These are phyloP conservation scores for Candida takata DNA, from an alignment of 805 yeast species.

Conservation along the genomic window DNA sequence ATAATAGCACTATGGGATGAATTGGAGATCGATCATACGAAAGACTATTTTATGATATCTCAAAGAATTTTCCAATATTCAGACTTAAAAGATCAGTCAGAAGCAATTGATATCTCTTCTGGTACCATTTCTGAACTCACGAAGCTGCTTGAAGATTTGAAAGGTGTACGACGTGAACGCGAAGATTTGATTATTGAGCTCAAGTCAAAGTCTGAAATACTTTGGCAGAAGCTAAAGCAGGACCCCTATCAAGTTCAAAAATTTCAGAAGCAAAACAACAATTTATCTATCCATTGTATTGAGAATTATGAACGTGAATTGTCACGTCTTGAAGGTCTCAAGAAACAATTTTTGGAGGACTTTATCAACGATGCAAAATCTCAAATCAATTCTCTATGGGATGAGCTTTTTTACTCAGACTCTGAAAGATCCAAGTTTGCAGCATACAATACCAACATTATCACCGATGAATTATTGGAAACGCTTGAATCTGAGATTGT, in stretches of 20 bases:
- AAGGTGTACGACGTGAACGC: slow-evolving; percentile 12
- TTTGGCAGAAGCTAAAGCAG: slow-evolving; percentile 56
- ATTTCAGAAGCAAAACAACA: slow-evolving; percentile 36
- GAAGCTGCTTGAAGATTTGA: slow-evolving; percentile 8
- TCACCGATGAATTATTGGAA: slow-evolving; percentile 53
- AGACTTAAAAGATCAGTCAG: neutral
- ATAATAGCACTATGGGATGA: slow-evolving; percentile 18
- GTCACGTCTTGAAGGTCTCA: slow-evolving; percentile 48
- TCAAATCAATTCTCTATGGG: slow-evolving; percentile 59
- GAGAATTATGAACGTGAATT: slow-evolving; percentile 48
- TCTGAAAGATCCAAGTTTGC: slow-evolving; percentile 43
- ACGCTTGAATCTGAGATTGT: slow-evolving; percentile 59
- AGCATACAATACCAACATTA: slow-evolving; percentile 31
- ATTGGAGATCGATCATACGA: slow-evolving; percentile 18
- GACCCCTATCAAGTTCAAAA: slow-evolving; percentile 31
- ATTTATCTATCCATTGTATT: slow-evolving; percentile 42
- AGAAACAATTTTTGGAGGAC: slow-evolving; percentile 57
- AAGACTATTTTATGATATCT: slow-evolving; percentile 15
- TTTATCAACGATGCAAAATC: slow-evolving; percentile 58
- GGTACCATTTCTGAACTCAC: slow-evolving; percentile 9
- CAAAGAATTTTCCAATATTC: slow-evolving; percentile 11
- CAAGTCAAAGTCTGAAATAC: slow-evolving; percentile 33
- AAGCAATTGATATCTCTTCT: slow-evolving; percentile 9
- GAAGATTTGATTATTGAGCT: slow-evolving; percentile 15
- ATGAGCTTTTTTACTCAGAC: slow-evolving; percentile 48